Evolutionary conservation across 75 land plant genomes (phyloP).

Genomic region (Picea sitchensis): DNA sequence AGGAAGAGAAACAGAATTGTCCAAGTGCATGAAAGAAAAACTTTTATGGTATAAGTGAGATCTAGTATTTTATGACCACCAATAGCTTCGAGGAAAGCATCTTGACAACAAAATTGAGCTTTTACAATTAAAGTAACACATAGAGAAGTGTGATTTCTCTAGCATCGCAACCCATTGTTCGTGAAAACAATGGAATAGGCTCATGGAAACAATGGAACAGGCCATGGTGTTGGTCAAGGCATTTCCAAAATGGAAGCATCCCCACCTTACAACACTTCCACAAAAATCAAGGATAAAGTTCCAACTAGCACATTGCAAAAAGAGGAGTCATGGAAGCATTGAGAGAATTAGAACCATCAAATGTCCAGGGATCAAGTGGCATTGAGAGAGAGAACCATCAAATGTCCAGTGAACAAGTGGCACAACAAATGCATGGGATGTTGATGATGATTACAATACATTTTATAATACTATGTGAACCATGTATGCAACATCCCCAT

Average conservation of each 20-base stretch:
- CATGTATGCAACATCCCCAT: too few species aligned
- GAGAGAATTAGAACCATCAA: constrained; percentile 20
- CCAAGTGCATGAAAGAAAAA: constrained; percentile 6
- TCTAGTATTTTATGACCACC: background rate
- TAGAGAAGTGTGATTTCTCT: constrained; percentile 64
- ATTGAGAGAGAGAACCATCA: constrained; percentile 25
- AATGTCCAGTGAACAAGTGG: background rate
- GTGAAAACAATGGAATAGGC: constrained; percentile 60
- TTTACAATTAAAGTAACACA: constrained; percentile 41
- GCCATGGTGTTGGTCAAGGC: constrained; percentile 43
- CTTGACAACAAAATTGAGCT: constrained; percentile 27
- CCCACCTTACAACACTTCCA: constrained; percentile 25
- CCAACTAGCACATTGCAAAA: constrained; percentile 26
- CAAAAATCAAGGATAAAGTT: constrained; percentile 15
- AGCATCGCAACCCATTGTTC: constrained; percentile 71
- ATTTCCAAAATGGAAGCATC: constrained; percentile 34
- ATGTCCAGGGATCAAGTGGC: constrained; percentile 1
- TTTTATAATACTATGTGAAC: background rate
- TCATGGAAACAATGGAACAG: constrained; percentile 60
- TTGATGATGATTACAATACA: background rate
- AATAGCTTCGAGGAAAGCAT: background rate
- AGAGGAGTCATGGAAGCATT: constrained; percentile 47
- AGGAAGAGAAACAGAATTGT: constrained; percentile 25
- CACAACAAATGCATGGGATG: background rate
- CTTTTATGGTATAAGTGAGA: background rate